These are phyloP conservation scores for Elsinoe fawcettii DNA, from an alignment of 2,329 filamentous ascomycete species.

Conservation along the genomic window DNA sequence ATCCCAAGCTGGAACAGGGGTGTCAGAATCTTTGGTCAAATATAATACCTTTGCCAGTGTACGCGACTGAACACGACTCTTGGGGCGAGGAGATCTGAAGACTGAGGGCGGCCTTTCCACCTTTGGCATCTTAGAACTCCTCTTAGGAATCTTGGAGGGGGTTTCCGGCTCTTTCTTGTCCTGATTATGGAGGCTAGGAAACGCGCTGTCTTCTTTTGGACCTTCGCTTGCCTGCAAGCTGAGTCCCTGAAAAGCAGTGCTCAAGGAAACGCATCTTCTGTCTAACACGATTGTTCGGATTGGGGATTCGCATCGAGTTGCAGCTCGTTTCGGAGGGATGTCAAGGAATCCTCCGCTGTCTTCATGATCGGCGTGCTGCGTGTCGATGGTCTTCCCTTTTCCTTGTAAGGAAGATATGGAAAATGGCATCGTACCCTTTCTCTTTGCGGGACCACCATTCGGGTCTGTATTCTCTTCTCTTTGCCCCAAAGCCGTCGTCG, in stretches of 20 bases:
- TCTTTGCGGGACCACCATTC: slow-evolving; percentile 31
- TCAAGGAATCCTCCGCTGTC: not conserved
- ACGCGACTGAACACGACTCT: slow-evolving; percentile 15
- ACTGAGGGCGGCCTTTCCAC: slow-evolving; percentile 15
- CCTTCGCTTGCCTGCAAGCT: slow-evolving; percentile 17
- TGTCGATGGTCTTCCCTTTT: not conserved
- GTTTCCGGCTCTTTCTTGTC: slow-evolving; percentile 18
- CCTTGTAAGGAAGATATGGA: slow-evolving; percentile 24
- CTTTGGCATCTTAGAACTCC: slow-evolving; percentile 16
- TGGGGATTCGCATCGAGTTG: slow-evolving; percentile 2
- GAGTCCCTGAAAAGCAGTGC: slow-evolving; percentile 17
- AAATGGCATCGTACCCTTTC: slow-evolving; percentile 46
- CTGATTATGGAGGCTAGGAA: slow-evolving; percentile 17
- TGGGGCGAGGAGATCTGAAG: slow-evolving; percentile 17
- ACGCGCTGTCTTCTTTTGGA: slow-evolving; percentile 3
- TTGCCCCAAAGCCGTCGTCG: slow-evolving; percentile 17
- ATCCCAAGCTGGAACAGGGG: slow-evolving; percentile 64
- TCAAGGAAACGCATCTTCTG: slow-evolving; percentile 16
- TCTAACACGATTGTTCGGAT: not conserved
- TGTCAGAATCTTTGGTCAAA: slow-evolving; percentile 68
- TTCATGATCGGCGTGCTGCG: not conserved
- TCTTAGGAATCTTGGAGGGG: slow-evolving; percentile 21
- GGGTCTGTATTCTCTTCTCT: slow-evolving; percentile 30
- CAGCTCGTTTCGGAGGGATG: slow-evolving; percentile 1
- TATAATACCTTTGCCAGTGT: slow-evolving; percentile 27